These are phyloP conservation scores for Mycena haematopus DNA, from an alignment of 768 basidiomycete genomes.

Conservation along the genomic window DNA sequence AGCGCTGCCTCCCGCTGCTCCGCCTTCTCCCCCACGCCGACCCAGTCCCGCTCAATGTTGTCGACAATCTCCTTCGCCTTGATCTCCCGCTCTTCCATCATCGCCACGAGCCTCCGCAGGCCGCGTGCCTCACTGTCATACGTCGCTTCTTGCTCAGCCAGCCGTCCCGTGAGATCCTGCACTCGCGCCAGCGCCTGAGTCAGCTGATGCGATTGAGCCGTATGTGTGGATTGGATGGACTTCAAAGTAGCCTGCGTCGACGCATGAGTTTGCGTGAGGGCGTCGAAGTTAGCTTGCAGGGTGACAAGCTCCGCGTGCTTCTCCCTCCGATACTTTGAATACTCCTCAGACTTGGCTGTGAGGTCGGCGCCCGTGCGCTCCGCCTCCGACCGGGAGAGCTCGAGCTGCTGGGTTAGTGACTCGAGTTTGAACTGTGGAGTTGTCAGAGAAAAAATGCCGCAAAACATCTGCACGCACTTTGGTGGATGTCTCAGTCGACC, in stretches of 20 bases:
- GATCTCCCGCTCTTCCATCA: constrained; percentile 89
- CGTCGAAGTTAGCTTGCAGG: constrained; percentile 80
- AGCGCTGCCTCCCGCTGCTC: constrained; percentile 71
- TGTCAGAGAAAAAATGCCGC: constrained; percentile 6
- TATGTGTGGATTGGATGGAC: constrained; percentile 74
- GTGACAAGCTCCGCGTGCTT: constrained; percentile 81
- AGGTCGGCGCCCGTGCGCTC: constrained; percentile 76
- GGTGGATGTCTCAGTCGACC: constrained; percentile 77
- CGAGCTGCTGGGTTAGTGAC: constrained; percentile 80
- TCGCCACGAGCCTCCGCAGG: constrained; percentile 73
- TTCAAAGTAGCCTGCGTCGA: constrained; percentile 74
- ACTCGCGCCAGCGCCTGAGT: constrained; percentile 78
- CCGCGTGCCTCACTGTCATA: constrained; percentile 80
- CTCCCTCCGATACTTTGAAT: constrained; percentile 78
- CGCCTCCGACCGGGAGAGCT: constrained; percentile 77
- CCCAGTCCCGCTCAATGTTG: constrained; percentile 83
- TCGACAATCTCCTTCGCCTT: constrained; percentile 86
- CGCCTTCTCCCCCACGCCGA: constrained; percentile 70
- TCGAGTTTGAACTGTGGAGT: constrained; percentile 80
- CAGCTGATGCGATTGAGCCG: constrained; percentile 74
- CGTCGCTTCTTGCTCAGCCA: constrained; percentile 86
- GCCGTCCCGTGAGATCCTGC: constrained; percentile 74
- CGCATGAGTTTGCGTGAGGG: constrained; percentile 68
- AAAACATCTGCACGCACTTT: constrained; percentile 52
- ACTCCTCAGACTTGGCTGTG: constrained; percentile 77